Base-by-base conservation (phyloP, 768 basidiomycete genomes). In the Kwoniella sp. region DNA sequence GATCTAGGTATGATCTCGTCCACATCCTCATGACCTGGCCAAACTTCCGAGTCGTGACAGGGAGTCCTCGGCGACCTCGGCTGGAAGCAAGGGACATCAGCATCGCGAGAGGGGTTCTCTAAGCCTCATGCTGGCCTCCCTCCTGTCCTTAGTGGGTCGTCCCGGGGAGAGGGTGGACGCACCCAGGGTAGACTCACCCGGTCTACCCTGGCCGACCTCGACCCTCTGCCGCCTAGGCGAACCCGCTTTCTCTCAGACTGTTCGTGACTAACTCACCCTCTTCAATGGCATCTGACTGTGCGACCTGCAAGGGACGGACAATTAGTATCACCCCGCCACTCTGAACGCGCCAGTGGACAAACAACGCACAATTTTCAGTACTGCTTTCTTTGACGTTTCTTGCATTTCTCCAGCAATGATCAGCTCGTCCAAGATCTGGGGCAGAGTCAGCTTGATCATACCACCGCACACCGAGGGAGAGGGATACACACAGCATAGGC, bases 351-450 rank as follows among this genome's bases (percentile, higher is more conserved):
- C n/a, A n/a, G n/a, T n/a, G n/a, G n/a, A n/a, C n/a, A n/a, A 40
- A 28, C 10, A 3, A 73, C 73, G 22, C 37, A 79, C 78, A 10
- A 77, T 76, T 37, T 77, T 63, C 41, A 79, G 56, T 11, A 79
- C 79, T n/a, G 76, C 74, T 61, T 79, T 79, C 77, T 86, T 90
- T 17, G 87, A 90, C 0, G 90, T 85, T 70, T 98, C 93, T 75
- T 90, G 88, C 62, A 98, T 77, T 75, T 98, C 93, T 36, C 93
- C 93, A 11, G 88, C 85, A 26, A 95, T 86, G 60, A 98, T 83
- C 36, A 96, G 79, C 73, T 96, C 92, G 67, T 98, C 93, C 31
- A 98, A 77, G 53, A 96, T 79, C 77, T 78, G 59, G 15, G 10
- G 15, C 36, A 33, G n/a, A 17, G 14, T 20, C 10, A 17, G 4